Base-by-base conservation (phyloP, 2,329 filamentous ascomycete genomes). In the Xylaria arbuscula region DNA sequence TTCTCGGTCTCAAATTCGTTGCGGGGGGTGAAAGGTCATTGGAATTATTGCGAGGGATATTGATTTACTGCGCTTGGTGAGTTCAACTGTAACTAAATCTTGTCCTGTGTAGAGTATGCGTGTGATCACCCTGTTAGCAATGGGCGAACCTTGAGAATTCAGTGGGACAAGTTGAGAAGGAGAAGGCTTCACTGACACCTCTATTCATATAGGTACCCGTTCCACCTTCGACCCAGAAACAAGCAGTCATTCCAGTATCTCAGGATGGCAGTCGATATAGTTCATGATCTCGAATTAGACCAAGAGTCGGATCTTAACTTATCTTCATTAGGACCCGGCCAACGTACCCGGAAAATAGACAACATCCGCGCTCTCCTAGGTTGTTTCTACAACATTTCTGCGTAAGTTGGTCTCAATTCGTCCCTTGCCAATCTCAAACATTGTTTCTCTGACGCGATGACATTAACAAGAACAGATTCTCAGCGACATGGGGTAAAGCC, bases 1-100 rank as follows among this genome's bases (percentile, higher is more conserved):
- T 87, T 0, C 72, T 88, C n/a, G 86, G 83, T 1, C 78, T 87
- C 53, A 88, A 87, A 74, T 85, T 87, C 48, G 85, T 90, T 0
- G 81, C 87, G 0, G 82, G 84, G 2, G 86, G 87, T 0, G 87
- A 90, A 78, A 83, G 86, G 64, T 87, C 81, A 13, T 67, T 89
- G 24, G 87, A 90, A 71, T 72, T 89, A 17, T 75, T 90, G 1
- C 85, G 88, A 69, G 87, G 87, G 2, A 76, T 89, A 22, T 77
- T 89, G 32, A 82, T 89, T 6, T 89, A 89, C 69, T 83, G 85
- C 58, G 80, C 83, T 19, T 90, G 88, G 88, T 89, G 76, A 71
- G 70, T 68, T 34, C 55, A 45, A 19, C 15, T n/a, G 22, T 11
- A 8, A 11, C 32, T 3, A 17, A n/a, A 2, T 28, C 11, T n/a